Conservation (phyloP, 805 yeast species). For the Kuraishia hungarica region DNA sequence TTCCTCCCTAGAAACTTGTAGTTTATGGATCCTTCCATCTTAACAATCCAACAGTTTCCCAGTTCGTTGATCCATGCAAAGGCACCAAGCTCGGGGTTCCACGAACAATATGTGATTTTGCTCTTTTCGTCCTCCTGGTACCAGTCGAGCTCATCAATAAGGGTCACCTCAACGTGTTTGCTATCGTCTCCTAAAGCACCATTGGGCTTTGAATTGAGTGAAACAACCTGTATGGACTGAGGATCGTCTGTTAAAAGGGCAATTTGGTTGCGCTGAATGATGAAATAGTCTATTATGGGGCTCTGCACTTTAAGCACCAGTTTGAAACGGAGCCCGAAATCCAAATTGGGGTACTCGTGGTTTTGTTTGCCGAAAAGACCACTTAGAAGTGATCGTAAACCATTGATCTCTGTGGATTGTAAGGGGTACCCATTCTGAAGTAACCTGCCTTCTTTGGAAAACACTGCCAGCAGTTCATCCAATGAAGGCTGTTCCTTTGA, state of each 20-base stretch:
- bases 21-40: slow-evolving; percentile 3
- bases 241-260: slow-evolving; percentile 21
- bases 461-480: slow-evolving; percentile 22
- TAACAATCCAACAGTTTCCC: slow-evolving; percentile 22
- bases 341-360: slow-evolving; percentile 20
- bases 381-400: slow-evolving; percentile 16
- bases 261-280: slow-evolving; percentile 15
- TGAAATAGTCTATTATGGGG: slow-evolving; percentile 19
- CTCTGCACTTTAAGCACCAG: slow-evolving; percentile 25
- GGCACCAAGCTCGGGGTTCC: slow-evolving; percentile 15
- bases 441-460: slow-evolving; percentile 18
- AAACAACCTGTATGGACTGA: slow-evolving; percentile 24
- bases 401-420: slow-evolving; percentile 5
- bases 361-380: slow-evolving; percentile 15
- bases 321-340: slow-evolving; percentile 22
- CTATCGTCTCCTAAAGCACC: slow-evolving; percentile 13
- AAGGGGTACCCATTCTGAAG: slow-evolving; percentile 26
- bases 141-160: slow-evolving; percentile 24
- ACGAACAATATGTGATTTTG: slow-evolving; percentile 10
- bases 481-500: slow-evolving; percentile 1
- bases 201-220: slow-evolving; percentile 10
- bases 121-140: slow-evolving; percentile 12
- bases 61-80: slow-evolving; percentile 21
- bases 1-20: slow-evolving; percentile 14
- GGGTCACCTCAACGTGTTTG: slow-evolving; percentile 18